phyloP scores from a whole-genome alignment of 176 grass and related monocot species.

The Eragrostis curvula region DNA sequence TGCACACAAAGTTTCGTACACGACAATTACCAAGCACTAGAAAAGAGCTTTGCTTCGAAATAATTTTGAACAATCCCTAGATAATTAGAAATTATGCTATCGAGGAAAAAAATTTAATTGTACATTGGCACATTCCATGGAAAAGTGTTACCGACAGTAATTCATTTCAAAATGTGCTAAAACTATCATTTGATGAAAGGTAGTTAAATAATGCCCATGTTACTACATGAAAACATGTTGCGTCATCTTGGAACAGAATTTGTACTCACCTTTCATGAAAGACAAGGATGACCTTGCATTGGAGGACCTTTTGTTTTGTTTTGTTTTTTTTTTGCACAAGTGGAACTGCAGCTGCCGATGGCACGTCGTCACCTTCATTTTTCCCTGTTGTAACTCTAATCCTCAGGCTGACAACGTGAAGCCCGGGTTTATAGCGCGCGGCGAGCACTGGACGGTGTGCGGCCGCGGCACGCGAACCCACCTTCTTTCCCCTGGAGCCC shows the following conservation, averaged over 20 bases:
- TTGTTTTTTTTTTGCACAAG: constrained; percentile 21
- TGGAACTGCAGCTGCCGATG: constrained; percentile 35
- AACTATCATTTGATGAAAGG: too few species aligned
- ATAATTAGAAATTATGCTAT: constrained; percentile 11
- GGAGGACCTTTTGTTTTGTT: constrained; percentile 28
- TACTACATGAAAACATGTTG: background rate
- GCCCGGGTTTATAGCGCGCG: background rate
- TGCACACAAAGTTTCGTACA: too few species aligned
- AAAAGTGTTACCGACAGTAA: too few species aligned
- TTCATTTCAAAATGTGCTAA: too few species aligned
- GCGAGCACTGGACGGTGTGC: background rate
- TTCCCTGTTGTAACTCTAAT: constrained; percentile 27
- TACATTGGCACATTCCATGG: too few species aligned
- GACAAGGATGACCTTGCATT: constrained; percentile 71
- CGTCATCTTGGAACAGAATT: background rate
- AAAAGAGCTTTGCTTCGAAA: constrained; percentile 36
- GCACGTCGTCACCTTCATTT: constrained; percentile 34
- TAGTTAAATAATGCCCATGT: too few species aligned
- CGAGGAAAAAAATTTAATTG: too few species aligned
- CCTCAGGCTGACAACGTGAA: constrained; percentile 77
- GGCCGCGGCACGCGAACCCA: background rate
- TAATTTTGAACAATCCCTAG: constrained; percentile 72
- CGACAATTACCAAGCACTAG: too few species aligned
- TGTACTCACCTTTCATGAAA: constrained; percentile 69
- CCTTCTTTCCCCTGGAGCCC: background rate